Conservation (phyloP, 352 stramenopile species). For the Aphanomyces euteiches region DNA sequence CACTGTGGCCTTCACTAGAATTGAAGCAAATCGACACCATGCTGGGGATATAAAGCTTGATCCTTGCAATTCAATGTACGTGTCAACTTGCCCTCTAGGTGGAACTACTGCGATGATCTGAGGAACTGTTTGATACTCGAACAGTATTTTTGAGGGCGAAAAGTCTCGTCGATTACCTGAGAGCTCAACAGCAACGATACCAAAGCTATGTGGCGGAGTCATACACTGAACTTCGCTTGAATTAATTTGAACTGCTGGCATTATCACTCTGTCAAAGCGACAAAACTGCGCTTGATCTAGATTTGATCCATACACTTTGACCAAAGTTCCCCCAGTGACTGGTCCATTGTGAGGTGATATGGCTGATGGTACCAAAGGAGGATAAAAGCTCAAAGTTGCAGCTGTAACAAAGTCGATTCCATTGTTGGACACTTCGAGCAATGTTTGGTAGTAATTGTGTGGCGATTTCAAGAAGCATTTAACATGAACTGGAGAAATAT, state of each 20-base stretch:
- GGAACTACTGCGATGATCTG: constrained; percentile 1
- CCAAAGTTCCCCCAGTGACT: constrained; percentile 50
- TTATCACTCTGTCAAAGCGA: constrained; percentile 29
- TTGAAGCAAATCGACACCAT: constrained; percentile 48
- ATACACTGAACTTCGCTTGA: constrained; percentile 16
- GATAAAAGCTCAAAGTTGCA: constrained; percentile 25
- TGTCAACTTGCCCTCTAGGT: constrained; percentile 9
- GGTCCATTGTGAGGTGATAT: constrained; percentile 46
- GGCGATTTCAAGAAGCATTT: constrained; percentile 13
- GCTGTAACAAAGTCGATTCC: constrained; percentile 36
- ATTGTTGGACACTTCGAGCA: constrained; percentile 38
- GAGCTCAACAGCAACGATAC: constrained; percentile 19
- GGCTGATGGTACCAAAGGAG: constrained; percentile 34
- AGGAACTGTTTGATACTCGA: constrained; percentile 15
- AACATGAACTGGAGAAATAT: constrained; percentile 18
- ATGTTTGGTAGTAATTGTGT: not conserved
- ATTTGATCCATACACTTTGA: constrained; percentile 54
- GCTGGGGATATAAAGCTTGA: not conserved
- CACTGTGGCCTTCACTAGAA: constrained; percentile 34
- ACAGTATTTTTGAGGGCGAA: not conserved
- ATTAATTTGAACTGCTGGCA: constrained; percentile 7
- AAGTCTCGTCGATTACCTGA: constrained; percentile 22
- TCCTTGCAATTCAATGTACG: not conserved
- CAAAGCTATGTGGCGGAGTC: constrained; percentile 8
- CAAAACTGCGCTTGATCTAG: constrained; percentile 39